Evolutionary conservation across 164 flowering plant genomes (phyloP).

Genomic region (Euptelea pleiosperma): DNA sequence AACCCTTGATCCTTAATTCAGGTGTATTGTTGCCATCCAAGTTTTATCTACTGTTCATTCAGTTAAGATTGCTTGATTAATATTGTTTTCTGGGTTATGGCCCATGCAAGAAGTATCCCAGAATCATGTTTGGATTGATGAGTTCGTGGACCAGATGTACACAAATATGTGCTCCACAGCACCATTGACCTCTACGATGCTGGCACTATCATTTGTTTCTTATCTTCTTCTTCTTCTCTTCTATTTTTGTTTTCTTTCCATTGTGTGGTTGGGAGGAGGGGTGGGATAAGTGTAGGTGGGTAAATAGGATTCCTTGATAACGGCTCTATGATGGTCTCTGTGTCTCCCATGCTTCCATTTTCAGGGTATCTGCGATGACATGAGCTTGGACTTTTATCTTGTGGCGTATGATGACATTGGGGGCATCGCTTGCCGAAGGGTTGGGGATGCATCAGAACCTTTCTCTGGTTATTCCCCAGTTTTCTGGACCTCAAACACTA

Average conservation of each 20-base stretch:
- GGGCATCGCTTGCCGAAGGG: slow-evolving; percentile 66
- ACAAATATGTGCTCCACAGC: background rate
- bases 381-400: slow-evolving; percentile 71
- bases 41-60: background rate
- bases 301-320: background rate
- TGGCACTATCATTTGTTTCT: background rate
- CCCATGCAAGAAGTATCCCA: too few species aligned
- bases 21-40: background rate
- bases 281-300: background rate
- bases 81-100: background rate
- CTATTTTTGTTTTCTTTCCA: background rate
- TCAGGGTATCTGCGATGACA: slow-evolving; percentile 76
- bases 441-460: slow-evolving; percentile 55
- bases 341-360: slow-evolving; percentile 16
- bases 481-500: slow-evolving; percentile 73
- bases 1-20: background rate
- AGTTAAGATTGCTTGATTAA: background rate
- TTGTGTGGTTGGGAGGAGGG: background rate
- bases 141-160: background rate
- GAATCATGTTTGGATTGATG: too few species aligned
- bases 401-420: slow-evolving; percentile 80
- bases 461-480: slow-evolving; percentile 49
- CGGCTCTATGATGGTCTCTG: slow-evolving; percentile 7
- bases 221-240: background rate
- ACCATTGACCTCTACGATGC: background rate